Evolutionary conservation across 1,284 basidiomycete genomes (phyloP), one percentile per base, ranked within the genome.

Genomic region (Puccinia horiana): DNA sequence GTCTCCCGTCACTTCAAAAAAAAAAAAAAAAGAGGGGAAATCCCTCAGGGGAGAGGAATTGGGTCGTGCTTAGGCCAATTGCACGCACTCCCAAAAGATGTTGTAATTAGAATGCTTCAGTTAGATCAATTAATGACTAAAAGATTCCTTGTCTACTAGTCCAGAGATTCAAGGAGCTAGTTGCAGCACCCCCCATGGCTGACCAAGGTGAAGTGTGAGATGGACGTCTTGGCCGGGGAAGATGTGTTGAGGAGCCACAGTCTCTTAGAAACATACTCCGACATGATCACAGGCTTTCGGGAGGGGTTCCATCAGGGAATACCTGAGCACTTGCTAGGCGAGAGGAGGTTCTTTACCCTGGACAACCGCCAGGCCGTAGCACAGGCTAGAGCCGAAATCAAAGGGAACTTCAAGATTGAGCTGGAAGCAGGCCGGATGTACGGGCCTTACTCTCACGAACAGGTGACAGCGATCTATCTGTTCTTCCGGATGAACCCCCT

Each of bases 401-500:
- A 63, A 37, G 32, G n/a, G n/a, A n/a, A n/a, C n/a, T n/a, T n/a
- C n/a, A n/a, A n/a, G n/a, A n/a, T 32, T 32, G 61, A 63, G 32
- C 32, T 63, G 29, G 61, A 5, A 32, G 61, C 61, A 63, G 35
- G 35, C 14, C 26, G 26, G 3, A 63, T 63, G 61, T 29, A 32
- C n/a, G 61, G 29, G 6, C 61, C 61, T 8, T 63, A 32, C 35
- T 9, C 61, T 32, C 20, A 20, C 8, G 61, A 63, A 32, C 23
- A 63, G 32, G 61, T 42, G 6, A 18, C 35, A 5, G 3, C 9
- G 40, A 63, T 32, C 29, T 73, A 44, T 52, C 3, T 3, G 5
- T 49, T 73, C 29, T 73, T 73, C 70, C 6, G 44, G n/a, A 47
- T n/a, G 14, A 73, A 44, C 42, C 70, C 70, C 23, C 44, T 73